Percentiles rank a stretch among this genome's conserved stretches.
Conservation (phyloP, 192 early-diverging fungal genomes). For the Backusella westeae region DNA sequence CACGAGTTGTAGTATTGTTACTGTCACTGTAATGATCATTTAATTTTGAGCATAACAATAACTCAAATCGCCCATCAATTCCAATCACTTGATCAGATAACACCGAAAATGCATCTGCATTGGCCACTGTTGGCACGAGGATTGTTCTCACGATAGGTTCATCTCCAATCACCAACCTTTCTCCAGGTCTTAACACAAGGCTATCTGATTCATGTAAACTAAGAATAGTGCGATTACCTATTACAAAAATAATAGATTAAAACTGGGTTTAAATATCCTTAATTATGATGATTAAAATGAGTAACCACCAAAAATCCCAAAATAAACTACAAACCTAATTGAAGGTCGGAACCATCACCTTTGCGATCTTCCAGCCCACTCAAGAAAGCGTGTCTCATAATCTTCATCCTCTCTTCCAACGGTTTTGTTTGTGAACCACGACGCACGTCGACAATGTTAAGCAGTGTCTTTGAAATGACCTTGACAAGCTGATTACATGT, state of each 20-base stretch:
- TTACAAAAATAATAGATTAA: constrained; percentile 4
- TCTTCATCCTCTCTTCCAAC: constrained; percentile 57
- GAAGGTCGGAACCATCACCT: constrained; percentile 22
- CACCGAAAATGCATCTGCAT: constrained; percentile 34
- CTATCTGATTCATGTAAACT: constrained; percentile 25
- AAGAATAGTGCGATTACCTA: constrained; percentile 17
- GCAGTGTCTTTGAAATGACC: constrained; percentile 56
- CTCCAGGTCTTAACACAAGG: constrained; percentile 28
- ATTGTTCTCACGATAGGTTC: constrained; percentile 22
- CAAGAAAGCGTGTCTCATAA: constrained; percentile 56
- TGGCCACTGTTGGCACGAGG: constrained; percentile 31
- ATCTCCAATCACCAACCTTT: constrained; percentile 30
- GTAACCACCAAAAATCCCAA: background rate
- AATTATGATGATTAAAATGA: background rate
- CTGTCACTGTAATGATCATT: constrained; percentile 15
- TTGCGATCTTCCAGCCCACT: constrained; percentile 47
- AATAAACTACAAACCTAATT: constrained; percentile 11
- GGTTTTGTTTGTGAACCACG: constrained; percentile 55
- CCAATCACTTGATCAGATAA: constrained; percentile 39
- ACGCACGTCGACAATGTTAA: constrained; percentile 65
- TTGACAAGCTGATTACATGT: constrained; percentile 89
- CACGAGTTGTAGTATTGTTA: constrained; percentile 5
- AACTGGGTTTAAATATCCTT: background rate
- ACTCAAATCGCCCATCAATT: constrained; percentile 20
- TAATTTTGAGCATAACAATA: constrained; percentile 47